Conservation (phyloP, 2,329 filamentous ascomycete species). For the Fusarium abutilonis region DNA sequence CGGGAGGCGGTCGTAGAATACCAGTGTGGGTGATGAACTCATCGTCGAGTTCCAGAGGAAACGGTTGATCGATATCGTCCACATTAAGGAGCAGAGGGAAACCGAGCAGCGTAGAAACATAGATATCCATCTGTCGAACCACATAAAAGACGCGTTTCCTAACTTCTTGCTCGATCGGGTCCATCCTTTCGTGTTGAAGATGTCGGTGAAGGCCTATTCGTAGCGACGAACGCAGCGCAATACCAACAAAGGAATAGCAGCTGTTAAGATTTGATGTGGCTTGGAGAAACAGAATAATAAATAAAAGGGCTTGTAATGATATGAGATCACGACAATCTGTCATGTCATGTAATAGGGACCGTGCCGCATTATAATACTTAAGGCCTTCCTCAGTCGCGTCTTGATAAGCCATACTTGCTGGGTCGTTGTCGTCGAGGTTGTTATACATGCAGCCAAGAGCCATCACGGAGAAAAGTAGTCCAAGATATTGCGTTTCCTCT, state of each 20-base stretch:
- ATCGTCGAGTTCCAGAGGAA: constrained; percentile 72
- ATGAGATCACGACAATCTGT: constrained; percentile 77
- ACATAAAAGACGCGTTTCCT: constrained; percentile 74
- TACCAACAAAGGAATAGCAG: constrained; percentile 83
- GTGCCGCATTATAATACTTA: constrained; percentile 77
- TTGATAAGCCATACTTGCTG: constrained; percentile 59
- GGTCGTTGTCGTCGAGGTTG: constrained; percentile 63
- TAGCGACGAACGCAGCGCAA: constrained; percentile 78
- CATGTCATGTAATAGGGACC: constrained; percentile 71
- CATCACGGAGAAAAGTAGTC: constrained; percentile 75
- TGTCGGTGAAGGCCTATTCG: constrained; percentile 82
- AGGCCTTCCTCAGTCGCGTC: constrained; percentile 68
- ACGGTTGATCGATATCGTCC: constrained; percentile 74
- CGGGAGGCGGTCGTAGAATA: constrained; percentile 64
- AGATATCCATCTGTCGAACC: constrained; percentile 75
- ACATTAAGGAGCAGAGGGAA: constrained; percentile 71
- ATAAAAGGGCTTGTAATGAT: constrained; percentile 78
- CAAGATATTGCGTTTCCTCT: constrained; percentile 74
- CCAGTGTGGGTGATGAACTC: constrained; percentile 70
- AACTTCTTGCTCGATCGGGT: constrained; percentile 70
- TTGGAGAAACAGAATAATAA: constrained; percentile 84
- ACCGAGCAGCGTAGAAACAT: constrained; percentile 73
- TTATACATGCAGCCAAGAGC: constrained; percentile 79
- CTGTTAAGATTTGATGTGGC: constrained; percentile 80
- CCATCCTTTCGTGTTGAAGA: constrained; percentile 70